Conservation (phyloP, 1,284 basidiomycete genomes). For the Melampsora americana region DNA sequence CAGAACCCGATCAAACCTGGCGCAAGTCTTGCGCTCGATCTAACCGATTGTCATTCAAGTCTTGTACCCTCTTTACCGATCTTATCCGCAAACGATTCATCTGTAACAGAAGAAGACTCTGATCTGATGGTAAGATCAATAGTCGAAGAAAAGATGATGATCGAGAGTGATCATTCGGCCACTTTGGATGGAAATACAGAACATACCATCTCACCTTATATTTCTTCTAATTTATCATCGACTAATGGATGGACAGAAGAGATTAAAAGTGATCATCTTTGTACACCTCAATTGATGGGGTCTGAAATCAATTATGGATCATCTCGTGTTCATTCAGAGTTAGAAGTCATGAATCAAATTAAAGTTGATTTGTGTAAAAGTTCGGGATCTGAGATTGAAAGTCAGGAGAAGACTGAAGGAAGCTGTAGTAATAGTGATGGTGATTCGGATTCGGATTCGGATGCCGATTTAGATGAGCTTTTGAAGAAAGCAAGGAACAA, state of each 20-base stretch:
- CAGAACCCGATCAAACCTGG: not conserved
- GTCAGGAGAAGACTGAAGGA: not conserved
- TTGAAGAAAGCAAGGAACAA: conserved; percentile 9
- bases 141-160: not conserved
- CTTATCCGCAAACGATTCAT: not conserved
- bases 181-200: not conserved
- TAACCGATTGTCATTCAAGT: too few species aligned
- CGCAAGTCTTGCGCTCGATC: not conserved
- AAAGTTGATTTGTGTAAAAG: too few species aligned
- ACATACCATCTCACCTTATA: not conserved
- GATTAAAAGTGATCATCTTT: too few species aligned
- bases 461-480: not conserved
- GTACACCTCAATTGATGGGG: too few species aligned
- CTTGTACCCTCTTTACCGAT: not conserved
- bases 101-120: not conserved
- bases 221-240: not conserved
- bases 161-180: not conserved
- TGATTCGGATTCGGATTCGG: conserved; percentile 3
- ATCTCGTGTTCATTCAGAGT: not conserved
- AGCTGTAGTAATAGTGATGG: not conserved
- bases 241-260: too few species aligned
- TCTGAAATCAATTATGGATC: not conserved
- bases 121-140: not conserved
- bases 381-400: not conserved
- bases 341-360: not conserved